Percentiles rank a stretch among this genome's conserved stretches.
These are phyloP conservation scores for Xylaria sp. DNA, from an alignment of 2,329 filamentous ascomycete genomes.

Conservation along the genomic window DNA sequence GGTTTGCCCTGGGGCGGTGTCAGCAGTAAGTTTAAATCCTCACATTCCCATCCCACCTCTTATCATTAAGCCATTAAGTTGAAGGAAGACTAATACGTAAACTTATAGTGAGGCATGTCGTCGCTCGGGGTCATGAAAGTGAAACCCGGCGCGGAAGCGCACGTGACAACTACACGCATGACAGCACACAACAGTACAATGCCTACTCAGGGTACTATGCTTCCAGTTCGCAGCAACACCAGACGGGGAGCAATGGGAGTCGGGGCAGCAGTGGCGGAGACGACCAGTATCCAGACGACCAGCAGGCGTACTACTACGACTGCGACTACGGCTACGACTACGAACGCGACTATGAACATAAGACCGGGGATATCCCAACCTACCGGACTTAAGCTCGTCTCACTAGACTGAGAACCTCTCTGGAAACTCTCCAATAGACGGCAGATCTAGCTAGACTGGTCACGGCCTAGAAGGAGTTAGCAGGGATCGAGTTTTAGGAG, in stretches of 20 bases:
- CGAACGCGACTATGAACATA: slow-evolving; percentile 19
- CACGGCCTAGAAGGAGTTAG: neutral
- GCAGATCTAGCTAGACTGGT: neutral
- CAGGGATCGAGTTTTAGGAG: neutral
- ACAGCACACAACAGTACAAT: slow-evolving; percentile 23
- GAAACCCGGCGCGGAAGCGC: slow-evolving; percentile 36
- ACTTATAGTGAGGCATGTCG: slow-evolving; percentile 43
- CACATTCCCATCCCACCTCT: neutral
- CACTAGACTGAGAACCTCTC: neutral
- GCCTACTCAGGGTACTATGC: slow-evolving; percentile 29
- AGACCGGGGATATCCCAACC: slow-evolving; percentile 18
- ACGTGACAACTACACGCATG: slow-evolving; percentile 19
- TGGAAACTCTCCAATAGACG: neutral
- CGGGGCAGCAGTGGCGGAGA: slow-evolving; percentile 25
- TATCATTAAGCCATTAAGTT: neutral
- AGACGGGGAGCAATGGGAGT: slow-evolving; percentile 20
- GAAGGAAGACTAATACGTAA: slow-evolving; percentile 5
- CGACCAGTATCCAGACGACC: slow-evolving; percentile 23
- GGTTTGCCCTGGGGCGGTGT: slow-evolving; percentile 69
- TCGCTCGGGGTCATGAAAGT: slow-evolving; percentile 47
- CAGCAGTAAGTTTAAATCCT: slow-evolving; percentile 35
- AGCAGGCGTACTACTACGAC: slow-evolving; percentile 16
- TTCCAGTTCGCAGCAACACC: slow-evolving; percentile 30
- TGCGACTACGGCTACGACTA: slow-evolving; percentile 23
- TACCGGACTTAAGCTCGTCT: slow-evolving; percentile 12